Base-by-base conservation (phyloP, 2,329 filamentous ascomycete genomes). In the Davidsoniella eucalypti region DNA sequence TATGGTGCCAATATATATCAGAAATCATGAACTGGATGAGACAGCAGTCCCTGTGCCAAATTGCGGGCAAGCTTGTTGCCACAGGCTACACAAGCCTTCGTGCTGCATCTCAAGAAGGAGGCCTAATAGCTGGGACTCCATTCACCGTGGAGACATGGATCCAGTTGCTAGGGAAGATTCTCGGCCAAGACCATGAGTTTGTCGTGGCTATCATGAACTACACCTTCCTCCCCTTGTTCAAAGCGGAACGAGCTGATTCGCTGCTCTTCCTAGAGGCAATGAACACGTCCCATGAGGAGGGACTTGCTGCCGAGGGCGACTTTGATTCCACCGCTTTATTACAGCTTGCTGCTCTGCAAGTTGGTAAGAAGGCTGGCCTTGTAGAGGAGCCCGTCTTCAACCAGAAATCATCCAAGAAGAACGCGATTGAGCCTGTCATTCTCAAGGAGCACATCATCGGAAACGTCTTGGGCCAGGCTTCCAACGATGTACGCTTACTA, bases 401-500 rank as follows among this genome's bases (percentile, higher is more conserved):
- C 26, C 48, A 53, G 41, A 50, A 46, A 29, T 53, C 49, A 4
- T 21, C 51, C 5, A 53, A 53, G 38, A 54, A 53, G 47, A 52
- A 50, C 26, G 47, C 48, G 6, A 47, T 49, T 16, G 51, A 50
- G 36, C 54, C 59, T 2, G 61, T 70, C 33, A 54, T 63, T 14
- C 57, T 71, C 29, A 58, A 64, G 40, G 62, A 68, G 58, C 61
- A 62, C 52, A 63, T 73, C 2, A 62, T 82, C 6, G 70, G 74
- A 37, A 64, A 60, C 33, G 68, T 81, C 2, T 61, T 82, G 26
- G 65, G 66, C 2, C 71, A 76, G 64, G 69, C 69, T 40, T 76
- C 76, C 57, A 67, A 77, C 57, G 69, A 78, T 55, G 80, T 90
- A 48, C 78, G 87, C 25, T 75, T 87, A 21, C 76, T 87, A n/a